These are phyloP conservation scores for Andrographis paniculata DNA, from an alignment of 305 asterid species.

Conservation along the genomic window DNA sequence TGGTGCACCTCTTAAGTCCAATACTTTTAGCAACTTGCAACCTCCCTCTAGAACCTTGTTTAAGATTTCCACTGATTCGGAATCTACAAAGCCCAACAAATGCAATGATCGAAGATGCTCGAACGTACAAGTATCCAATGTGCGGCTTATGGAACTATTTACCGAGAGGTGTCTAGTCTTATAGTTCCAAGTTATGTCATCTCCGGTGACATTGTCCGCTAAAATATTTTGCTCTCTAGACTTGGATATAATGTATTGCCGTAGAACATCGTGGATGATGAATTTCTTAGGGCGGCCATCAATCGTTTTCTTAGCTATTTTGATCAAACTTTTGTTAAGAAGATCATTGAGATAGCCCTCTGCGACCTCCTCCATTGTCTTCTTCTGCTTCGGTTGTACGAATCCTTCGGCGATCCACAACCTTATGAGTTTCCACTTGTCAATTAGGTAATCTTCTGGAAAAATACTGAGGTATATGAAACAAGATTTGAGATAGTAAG, in stretches of 20 bases:
- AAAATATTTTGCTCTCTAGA: slow-evolving; percentile 17
- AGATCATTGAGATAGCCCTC: slow-evolving; percentile 25
- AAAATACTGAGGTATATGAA: slow-evolving; percentile 22
- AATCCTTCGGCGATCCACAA: slow-evolving; percentile 28
- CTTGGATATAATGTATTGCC: slow-evolving; percentile 14
- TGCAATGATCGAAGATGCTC: slow-evolving; percentile 16
- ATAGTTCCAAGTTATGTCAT: neutral
- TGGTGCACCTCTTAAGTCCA: slow-evolving; percentile 5
- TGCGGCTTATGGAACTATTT: neutral
- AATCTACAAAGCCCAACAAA: neutral
- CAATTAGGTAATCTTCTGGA: slow-evolving; percentile 15
- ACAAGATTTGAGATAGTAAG: slow-evolving; percentile 21
- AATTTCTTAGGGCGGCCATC: slow-evolving; percentile 9
- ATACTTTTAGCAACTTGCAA: slow-evolving; percentile 7
- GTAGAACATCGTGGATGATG: slow-evolving; percentile 21
- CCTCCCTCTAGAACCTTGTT: neutral
- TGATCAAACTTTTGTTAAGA: slow-evolving; percentile 21
- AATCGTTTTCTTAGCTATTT: neutral
- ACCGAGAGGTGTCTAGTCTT: slow-evolving; percentile 22
- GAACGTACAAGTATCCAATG: neutral
- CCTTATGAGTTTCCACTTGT: slow-evolving; percentile 3
- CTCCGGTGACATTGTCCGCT: neutral
- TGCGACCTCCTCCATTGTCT: slow-evolving; percentile 23
- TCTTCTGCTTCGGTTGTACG: slow-evolving; percentile 8
- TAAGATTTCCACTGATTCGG: neutral